Conservation (phyloP, 1,284 basidiomycete species). For the Cryptococcus hybrid region DNA sequence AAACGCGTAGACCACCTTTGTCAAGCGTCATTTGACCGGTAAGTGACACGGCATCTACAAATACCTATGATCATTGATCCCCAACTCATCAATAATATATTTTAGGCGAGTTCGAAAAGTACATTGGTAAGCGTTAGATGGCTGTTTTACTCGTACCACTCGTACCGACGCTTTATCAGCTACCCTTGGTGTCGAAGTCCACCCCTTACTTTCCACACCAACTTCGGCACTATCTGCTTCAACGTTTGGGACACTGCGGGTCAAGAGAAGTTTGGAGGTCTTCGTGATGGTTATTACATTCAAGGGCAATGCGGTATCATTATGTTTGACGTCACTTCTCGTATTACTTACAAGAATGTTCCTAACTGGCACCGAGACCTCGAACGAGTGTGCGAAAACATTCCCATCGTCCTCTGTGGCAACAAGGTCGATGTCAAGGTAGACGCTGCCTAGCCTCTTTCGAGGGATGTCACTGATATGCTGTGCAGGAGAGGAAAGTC, state of each 20-base stretch:
- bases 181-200: constrained; percentile 99
- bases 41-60: constrained; percentile 6
- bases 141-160: neutral
- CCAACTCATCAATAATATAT: neutral
- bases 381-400: constrained; percentile 99
- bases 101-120: constrained; percentile 93
- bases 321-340: constrained; percentile 99
- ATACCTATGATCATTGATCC: neutral
- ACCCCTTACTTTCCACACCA: constrained; percentile 94
- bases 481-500: constrained; percentile 91
- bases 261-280: constrained; percentile 99
- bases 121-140: constrained; percentile 70
- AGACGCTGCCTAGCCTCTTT: constrained; percentile 4
- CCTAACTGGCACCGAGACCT: constrained; percentile 99
- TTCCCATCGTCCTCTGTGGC: constrained; percentile 98
- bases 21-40: constrained; percentile 99
- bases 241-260: constrained; percentile 99
- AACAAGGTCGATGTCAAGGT: constrained; percentile 99
- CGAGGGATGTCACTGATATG: neutral
- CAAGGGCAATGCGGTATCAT: constrained; percentile 99
- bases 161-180: constrained; percentile 55
- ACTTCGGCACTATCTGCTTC: constrained; percentile 98
- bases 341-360: constrained; percentile 99
- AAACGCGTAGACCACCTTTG: constrained; percentile 76
- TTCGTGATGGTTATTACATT: constrained; percentile 97